Evolutionary conservation across 352 stramenopile species (phyloP).

Genomic region (Phytophthora constricta): DNA sequence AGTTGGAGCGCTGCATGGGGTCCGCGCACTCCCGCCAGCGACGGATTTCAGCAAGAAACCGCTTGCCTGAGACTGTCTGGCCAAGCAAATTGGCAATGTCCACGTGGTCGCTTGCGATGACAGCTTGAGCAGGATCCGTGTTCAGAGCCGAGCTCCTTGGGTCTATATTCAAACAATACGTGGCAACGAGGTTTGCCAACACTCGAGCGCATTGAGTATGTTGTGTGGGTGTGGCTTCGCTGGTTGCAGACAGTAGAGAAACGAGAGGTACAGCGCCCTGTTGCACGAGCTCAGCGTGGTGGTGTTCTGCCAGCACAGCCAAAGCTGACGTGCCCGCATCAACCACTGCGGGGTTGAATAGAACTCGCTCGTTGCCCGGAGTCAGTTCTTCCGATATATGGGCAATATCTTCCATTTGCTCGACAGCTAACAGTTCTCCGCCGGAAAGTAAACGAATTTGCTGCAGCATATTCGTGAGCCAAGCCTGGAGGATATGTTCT

Average conservation of each 20-base stretch:
- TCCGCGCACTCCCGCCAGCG: constrained; percentile 55
- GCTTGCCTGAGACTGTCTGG: constrained; percentile 50
- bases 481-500: constrained; percentile 76
- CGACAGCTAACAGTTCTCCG: constrained; percentile 74
- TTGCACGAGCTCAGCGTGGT: constrained; percentile 68
- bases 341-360: constrained; percentile 75
- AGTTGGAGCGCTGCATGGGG: constrained; percentile 79
- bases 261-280: constrained; percentile 70
- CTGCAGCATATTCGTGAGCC: constrained; percentile 81
- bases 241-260: constrained; percentile 55
- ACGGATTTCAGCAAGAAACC: constrained; percentile 46
- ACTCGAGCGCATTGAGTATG: constrained; percentile 73
- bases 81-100: constrained; percentile 62
- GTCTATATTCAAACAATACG: constrained; percentile 55
- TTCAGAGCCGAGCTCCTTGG: constrained; percentile 33
- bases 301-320: constrained; percentile 69
- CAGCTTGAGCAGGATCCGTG: constrained; percentile 14
- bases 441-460: constrained; percentile 64
- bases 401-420: constrained; percentile 80
- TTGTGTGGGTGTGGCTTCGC: constrained; percentile 29
- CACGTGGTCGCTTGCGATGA: constrained; percentile 44
- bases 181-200: constrained; percentile 76
- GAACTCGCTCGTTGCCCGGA: constrained; percentile 75
- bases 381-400: constrained; percentile 77
- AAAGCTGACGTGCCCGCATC: constrained; percentile 71